Evolutionary conservation across 2,329 filamentous ascomycete genomes (phyloP), one percentile per base, ranked within the genome.

Genomic region (Ophiostoma australiae): DNA sequence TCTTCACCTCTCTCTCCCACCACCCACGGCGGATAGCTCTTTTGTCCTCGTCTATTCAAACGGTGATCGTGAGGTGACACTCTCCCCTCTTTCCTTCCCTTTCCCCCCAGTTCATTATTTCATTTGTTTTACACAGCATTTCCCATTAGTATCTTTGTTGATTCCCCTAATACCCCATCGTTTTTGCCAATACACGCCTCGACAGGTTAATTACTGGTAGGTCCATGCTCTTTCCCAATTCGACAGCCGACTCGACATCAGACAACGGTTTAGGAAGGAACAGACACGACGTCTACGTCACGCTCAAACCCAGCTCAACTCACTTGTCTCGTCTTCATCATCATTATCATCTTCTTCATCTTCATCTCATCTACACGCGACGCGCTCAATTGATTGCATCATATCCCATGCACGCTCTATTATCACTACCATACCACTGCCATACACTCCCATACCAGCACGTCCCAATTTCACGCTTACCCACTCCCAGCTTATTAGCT

Each of bases 21-120:
- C 80, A 84, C 83, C 83, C 82, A 83, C 82, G 83, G 82, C 83
- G 83, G 83, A 80, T 80, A 79, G 76, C 79, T 41, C 63, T 39
- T 71, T 73, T 70, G 73, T 74, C 74, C 72, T 74, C 73, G 78
- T 80, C 78, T 79, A 48, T 17, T 81, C 66, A 48, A 48, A 80
- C 78, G 79, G 81, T 76, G 71, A 77, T 83, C 82, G 83, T 85
- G 83, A 75, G 74, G 74, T 74, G 75, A 74, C 73, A 73, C 74
- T 73, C 67, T 71, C 72, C 72, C 72, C 72, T 72, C 72, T 70
- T 69, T 52, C 48, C 61, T 52, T 48, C 44, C 44, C 69, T 67
- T 61, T 65, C 48, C 52, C 11, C 33, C 41, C 52, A 23, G 13
- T 10, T n/a, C 33, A n/a, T 61, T 31, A n/a, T 61, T 58, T 71